Base-by-base conservation (phyloP, 306 rosid species). In the Betula pendula region DNA sequence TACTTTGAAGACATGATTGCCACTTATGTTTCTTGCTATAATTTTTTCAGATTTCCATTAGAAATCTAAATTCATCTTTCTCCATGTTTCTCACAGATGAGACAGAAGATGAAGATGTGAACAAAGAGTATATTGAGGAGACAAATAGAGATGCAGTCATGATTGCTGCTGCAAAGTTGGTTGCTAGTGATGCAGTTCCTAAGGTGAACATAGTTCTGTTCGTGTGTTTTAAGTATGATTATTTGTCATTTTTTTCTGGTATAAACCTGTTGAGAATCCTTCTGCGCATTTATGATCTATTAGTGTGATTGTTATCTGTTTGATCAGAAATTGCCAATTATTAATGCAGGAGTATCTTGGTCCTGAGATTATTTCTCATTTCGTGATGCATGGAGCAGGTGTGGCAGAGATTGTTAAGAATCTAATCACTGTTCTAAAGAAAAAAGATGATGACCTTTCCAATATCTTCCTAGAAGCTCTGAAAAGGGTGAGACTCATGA, bases 341-440 rank as follows among this genome's bases (percentile, higher is more conserved):
- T 63, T 60, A 52, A 59, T 88, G 90, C 90, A 92, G 98, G 97
- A 88, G 49, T 91, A 84, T 82, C 97, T 92, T 76, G 96, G 92
- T 81, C 83, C 97, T 17, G 96, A 88, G 80, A 89, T 95, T 75
- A 82, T 92, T 79, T 95, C 97, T 75, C 93, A 88, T 82, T 90
- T 83, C 77, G 90, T 88, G 63, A 88, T 89, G 90, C 96, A 95
- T 72, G 98, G 97, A 76, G 51, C 91, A 72, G 82, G 86, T 78
- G 92, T 89, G 71, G 80, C 91, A 8, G 96, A 90, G 75, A 88
- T 90, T 77, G 85, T 95, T 77, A 95, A 90, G 81, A 73, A 88
- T 87, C 85, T 95, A 59, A 90, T 95, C 79, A 84, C 90, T 44
- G 81, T 69, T 75, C 80, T 95, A 58, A 95, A 82, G 87, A 95